phyloP scores from a whole-genome alignment of 73 alveolate genomes.

The Paramecium caudatum region DNA sequence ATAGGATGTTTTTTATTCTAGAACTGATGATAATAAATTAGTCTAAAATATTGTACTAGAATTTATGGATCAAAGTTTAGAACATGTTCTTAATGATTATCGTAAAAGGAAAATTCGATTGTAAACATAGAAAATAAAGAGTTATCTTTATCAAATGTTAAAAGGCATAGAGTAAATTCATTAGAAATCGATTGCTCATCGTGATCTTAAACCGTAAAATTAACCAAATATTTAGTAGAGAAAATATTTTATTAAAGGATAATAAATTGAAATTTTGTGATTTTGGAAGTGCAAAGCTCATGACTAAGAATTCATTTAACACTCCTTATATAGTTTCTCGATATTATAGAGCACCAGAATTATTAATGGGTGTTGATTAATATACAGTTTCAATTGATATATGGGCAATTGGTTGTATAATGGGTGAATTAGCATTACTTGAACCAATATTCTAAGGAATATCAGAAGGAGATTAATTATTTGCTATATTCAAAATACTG shows the following conservation, averaged over 20 bases:
- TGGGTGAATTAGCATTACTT: constrained; percentile 84
- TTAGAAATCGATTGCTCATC: constrained; percentile 60
- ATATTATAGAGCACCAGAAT: constrained; percentile 94
- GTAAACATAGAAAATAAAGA: constrained; percentile 17
- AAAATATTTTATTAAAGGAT: constrained; percentile 66
- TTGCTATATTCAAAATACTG: constrained; percentile 76
- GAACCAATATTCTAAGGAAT: constrained; percentile 84
- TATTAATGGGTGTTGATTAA: constrained; percentile 81
- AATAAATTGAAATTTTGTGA: constrained; percentile 87
- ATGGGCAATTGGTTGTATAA: constrained; percentile 90
- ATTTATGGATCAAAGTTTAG: constrained; percentile 90
- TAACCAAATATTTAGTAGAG: constrained; percentile 1
- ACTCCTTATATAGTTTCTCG: constrained; percentile 85
- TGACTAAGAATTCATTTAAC: constrained; percentile 77
- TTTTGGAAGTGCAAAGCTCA: constrained; percentile 88
- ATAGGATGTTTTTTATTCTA: constrained; percentile 87
- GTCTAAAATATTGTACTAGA: constrained; percentile 94
- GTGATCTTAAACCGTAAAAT: constrained; percentile 72
- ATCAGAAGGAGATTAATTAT: constrained; percentile 81
- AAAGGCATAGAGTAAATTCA: constrained; percentile 68
- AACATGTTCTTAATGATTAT: constrained; percentile 79
- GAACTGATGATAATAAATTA: constrained; percentile 90
- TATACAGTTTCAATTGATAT: constrained; percentile 84
- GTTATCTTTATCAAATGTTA: constrained; percentile 35
- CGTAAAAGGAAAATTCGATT: constrained; percentile 77